Conservation (phyloP, 345 rosid species). For the Sonneratia caseolaris region DNA sequence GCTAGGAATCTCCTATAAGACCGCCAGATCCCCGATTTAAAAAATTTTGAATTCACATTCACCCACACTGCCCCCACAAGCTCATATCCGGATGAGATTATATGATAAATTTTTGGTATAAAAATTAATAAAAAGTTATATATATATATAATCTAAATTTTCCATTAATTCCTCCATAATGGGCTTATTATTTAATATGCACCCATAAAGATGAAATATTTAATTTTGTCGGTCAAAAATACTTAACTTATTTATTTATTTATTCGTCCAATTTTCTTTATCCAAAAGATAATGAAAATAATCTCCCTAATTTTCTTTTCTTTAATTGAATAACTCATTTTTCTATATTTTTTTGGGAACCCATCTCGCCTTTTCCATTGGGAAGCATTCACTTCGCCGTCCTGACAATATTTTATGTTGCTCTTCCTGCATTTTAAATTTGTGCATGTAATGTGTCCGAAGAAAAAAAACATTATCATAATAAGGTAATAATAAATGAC, state of each 20-base stretch:
- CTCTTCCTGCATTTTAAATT: background rate
- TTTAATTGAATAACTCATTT: background rate
- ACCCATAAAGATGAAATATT: background rate
- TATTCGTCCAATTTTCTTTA: background rate
- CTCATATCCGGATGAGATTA: too few species aligned
- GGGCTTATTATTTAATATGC: too few species aligned
- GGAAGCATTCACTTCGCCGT: background rate
- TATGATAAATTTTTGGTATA: too few species aligned
- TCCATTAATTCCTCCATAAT: too few species aligned
- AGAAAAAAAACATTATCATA: background rate
- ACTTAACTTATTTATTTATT: background rate
- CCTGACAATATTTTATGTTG: background rate
- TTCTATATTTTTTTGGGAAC: background rate
- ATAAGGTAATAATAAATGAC: background rate
- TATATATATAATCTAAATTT: too few species aligned
- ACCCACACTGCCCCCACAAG: background rate
- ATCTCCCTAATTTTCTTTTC: background rate
- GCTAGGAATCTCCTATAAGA: background rate
- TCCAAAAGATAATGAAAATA: background rate
- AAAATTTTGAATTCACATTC: constrained; percentile 5
- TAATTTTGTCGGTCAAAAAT: background rate
- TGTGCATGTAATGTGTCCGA: background rate
- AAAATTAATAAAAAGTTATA: too few species aligned
- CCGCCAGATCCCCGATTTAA: constrained; percentile 15
- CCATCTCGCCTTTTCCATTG: background rate